A percentile compares a stretch with the other conserved stretches of the same genome.
phyloP scores from a whole-genome alignment of 2,329 filamentous ascomycete genomes.

The Paracamarosporium sp. region DNA sequence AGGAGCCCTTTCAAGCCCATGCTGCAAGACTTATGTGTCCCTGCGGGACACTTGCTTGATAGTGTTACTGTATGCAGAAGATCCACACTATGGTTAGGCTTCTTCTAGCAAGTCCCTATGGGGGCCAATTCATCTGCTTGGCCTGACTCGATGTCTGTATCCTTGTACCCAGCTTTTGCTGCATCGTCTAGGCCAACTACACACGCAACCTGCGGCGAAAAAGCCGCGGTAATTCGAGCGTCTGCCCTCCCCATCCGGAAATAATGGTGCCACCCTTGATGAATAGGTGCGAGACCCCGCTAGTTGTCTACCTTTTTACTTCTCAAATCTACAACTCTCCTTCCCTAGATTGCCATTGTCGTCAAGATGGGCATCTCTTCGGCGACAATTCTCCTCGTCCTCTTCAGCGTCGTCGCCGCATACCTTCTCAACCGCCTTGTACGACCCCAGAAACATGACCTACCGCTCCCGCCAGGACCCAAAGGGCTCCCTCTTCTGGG shows the following conservation, averaged over 20 bases:
- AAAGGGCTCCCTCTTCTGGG: conserved; percentile 57
- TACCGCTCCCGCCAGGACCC: conserved; percentile 58
- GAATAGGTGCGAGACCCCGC: neutral
- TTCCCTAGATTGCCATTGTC: neutral
- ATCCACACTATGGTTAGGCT: no score
- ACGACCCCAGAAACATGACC: neutral
- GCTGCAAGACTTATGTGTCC: no score
- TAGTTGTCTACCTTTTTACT: neutral
- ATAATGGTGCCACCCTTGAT: neutral
- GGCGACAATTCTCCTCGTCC: neutral
- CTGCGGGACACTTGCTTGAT: no score
- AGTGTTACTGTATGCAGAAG: neutral
- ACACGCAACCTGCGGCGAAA: neutral
- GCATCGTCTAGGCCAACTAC: neutral
- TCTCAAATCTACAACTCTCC: neutral
- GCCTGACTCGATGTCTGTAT: no score
- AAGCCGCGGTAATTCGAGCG: neutral
- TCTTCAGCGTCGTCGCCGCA: conserved; percentile 14
- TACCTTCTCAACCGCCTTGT: conserved; percentile 15
- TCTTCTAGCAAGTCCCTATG: no score
- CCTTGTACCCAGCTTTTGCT: no score
- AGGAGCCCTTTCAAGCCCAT: no score
- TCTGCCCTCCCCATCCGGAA: neutral
- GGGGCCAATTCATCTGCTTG: no score
- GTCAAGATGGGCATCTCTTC: conserved; percentile 7